phyloP scores from a whole-genome alignment of 345 rosid species.

The Moricandia moricandioides region DNA sequence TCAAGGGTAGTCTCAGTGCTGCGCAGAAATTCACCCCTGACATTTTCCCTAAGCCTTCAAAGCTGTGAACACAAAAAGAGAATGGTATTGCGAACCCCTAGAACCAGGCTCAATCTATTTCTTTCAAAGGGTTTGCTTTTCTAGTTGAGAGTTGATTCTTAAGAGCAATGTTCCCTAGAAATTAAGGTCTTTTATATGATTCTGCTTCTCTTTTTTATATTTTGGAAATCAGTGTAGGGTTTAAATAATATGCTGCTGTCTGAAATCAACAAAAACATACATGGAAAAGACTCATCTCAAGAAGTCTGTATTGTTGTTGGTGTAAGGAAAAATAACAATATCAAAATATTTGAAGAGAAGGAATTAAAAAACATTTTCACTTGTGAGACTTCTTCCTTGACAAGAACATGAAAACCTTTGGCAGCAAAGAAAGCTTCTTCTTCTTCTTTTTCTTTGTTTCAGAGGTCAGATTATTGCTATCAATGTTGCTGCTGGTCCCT shows the following conservation, averaged over 20 bases:
- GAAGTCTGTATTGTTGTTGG: slow-evolving; percentile 16
- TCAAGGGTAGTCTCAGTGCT: slow-evolving; percentile 78
- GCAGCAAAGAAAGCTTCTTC: slow-evolving; percentile 50
- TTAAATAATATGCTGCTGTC: slow-evolving; percentile 7
- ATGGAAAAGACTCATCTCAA: slow-evolving; percentile 29
- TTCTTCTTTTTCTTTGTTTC: slow-evolving; percentile 39
- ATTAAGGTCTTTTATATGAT: slow-evolving; percentile 18
- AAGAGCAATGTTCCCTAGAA: slow-evolving; percentile 5
- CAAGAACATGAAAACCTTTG: slow-evolving; percentile 48
- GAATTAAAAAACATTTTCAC: slow-evolving; percentile 11
- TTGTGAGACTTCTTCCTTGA: slow-evolving; percentile 56
- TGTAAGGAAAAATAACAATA: neutral
- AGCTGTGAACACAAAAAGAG: slow-evolving; percentile 52
- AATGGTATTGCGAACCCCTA: slow-evolving; percentile 14
- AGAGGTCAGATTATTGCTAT: slow-evolving; percentile 25
- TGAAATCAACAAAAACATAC: slow-evolving; percentile 6
- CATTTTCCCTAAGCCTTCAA: slow-evolving; percentile 64
- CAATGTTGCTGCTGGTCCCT: no score
- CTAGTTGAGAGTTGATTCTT: slow-evolving; percentile 2
- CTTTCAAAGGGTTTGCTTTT: slow-evolving; percentile 20
- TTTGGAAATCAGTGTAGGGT: neutral
- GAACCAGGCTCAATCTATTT: slow-evolving; percentile 3
- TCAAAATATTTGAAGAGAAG: neutral
- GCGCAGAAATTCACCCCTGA: no score
- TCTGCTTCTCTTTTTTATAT: neutral